Conservation (phyloP, 2,329 filamentous ascomycete species). For the Cercospora canescens region DNA sequence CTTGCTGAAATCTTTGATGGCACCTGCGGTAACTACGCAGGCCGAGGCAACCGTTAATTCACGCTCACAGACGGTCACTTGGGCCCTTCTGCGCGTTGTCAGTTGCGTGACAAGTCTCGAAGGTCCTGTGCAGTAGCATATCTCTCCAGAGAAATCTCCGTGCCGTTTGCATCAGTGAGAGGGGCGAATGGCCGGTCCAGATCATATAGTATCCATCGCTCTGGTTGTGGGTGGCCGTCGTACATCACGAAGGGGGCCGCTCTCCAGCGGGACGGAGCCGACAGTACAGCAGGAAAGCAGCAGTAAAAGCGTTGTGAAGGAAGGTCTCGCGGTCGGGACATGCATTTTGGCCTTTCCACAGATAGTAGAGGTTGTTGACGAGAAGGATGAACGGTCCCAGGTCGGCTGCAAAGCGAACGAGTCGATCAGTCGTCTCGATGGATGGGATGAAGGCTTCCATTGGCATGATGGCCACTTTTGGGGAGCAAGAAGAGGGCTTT, state of each 20-base stretch:
- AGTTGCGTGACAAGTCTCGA: not conserved
- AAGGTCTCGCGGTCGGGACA: not conserved
- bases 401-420: not conserved
- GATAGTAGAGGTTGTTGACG: not conserved
- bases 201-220: not conserved
- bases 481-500: not conserved
- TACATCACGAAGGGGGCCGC: not conserved
- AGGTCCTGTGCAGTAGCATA: not conserved
- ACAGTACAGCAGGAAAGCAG: not conserved
- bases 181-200: not conserved
- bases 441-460: not conserved
- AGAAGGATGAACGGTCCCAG: not conserved
- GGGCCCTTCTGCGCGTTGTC: not conserved
- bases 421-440: not conserved
- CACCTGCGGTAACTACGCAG: not conserved
- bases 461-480: not conserved
- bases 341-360: not conserved
- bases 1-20: not conserved
- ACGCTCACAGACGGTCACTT: not conserved
- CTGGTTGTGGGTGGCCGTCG: not conserved
- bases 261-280: not conserved
- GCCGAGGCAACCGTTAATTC: not conserved
- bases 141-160: not conserved
- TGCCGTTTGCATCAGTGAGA: not conserved
- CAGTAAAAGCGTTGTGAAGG: not conserved